phyloP scores from a whole-genome alignment of 2,329 filamentous ascomycete species.

The Myriosclerotinia curreyana region DNA sequence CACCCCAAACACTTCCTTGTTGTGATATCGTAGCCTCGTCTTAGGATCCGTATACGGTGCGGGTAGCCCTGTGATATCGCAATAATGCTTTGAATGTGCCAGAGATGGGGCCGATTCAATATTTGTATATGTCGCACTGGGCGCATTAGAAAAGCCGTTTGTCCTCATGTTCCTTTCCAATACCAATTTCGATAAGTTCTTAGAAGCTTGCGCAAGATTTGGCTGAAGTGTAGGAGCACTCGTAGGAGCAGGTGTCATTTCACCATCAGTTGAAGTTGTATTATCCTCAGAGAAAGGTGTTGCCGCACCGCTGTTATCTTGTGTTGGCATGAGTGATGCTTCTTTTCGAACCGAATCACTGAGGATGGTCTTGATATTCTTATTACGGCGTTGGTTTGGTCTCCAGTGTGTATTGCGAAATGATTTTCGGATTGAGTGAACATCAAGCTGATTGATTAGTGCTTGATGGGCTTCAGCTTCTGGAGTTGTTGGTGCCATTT shows the following conservation, averaged over 20 bases:
- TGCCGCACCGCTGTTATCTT: constrained; percentile 74
- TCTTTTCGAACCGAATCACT: constrained; percentile 85
- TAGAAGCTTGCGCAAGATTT: constrained; percentile 86
- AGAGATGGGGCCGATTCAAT: constrained; percentile 92
- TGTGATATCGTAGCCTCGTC: constrained; percentile 86
- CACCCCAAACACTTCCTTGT: constrained; percentile 84
- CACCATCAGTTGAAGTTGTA: constrained; percentile 51
- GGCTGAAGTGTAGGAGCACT: constrained; percentile 46
- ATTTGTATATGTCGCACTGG: constrained; percentile 86
- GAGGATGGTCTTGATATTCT: constrained; percentile 96
- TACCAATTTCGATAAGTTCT: constrained; percentile 81
- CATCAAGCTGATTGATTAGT: constrained; percentile 88
- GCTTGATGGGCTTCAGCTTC: constrained; percentile 68
- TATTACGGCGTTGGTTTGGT: constrained; percentile 92
- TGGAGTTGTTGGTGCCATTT: constrained; percentile 36
- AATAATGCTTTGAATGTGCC: constrained; percentile 83
- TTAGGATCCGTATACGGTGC: constrained; percentile 93
- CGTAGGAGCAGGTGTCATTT: constrained; percentile 44
- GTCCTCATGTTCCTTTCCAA: constrained; percentile 72
- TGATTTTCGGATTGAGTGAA: constrained; percentile 78
- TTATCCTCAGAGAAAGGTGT: constrained; percentile 59
- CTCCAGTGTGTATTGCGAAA: constrained; percentile 92
- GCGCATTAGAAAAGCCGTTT: constrained; percentile 46
- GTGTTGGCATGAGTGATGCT: constrained; percentile 79
- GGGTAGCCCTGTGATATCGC: constrained; percentile 91